Percentiles rank a stretch among this genome's conserved stretches.
These are phyloP conservation scores for Plasmodium knowlesi DNA, from an alignment of 169 alveolate species.

Conservation along the genomic window DNA sequence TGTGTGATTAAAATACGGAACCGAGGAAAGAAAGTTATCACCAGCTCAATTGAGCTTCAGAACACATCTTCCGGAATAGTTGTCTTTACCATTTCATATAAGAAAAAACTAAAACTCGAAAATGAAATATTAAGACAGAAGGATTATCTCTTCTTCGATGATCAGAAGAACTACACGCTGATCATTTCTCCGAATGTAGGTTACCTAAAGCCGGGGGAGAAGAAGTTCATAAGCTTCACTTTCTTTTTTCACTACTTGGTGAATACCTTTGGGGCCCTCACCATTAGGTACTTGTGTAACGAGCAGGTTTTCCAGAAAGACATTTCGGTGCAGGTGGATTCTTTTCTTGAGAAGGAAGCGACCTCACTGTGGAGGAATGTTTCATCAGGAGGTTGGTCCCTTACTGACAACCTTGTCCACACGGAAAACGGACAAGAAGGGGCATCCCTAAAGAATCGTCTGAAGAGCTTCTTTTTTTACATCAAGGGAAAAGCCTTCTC, in stretches of 20 bases:
- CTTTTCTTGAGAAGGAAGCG: not conserved
- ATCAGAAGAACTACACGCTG: conserved; percentile 9
- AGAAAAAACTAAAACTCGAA: conserved; percentile 13
- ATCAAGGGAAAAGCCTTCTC: not conserved
- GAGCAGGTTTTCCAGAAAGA: not conserved
- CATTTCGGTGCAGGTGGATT: conserved; percentile 7
- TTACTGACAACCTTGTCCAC: not conserved
- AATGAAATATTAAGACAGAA: conserved; percentile 16
- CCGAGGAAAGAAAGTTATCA: conserved; percentile 5
- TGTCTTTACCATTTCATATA: not conserved
- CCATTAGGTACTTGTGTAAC: conserved; percentile 15
- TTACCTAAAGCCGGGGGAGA: conserved; percentile 39
- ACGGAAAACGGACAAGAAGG: not conserved
- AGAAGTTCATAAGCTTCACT: not conserved
- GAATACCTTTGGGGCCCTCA: conserved; percentile 35
- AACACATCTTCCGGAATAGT: conserved; percentile 27
- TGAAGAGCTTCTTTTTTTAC: not conserved
- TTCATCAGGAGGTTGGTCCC: not conserved
- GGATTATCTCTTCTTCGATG: conserved; percentile 37
- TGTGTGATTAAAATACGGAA: not conserved
- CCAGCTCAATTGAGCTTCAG: not conserved
- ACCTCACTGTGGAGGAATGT: not conserved
- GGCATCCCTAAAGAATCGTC: not conserved
- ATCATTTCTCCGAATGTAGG: conserved; percentile 42
- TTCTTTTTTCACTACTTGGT: conserved; percentile 29